A percentile compares a stretch with the other conserved stretches of the same genome.
Conservation (phyloP, 768 basidiomycete genomes). For the Pleurotus djamor region DNA sequence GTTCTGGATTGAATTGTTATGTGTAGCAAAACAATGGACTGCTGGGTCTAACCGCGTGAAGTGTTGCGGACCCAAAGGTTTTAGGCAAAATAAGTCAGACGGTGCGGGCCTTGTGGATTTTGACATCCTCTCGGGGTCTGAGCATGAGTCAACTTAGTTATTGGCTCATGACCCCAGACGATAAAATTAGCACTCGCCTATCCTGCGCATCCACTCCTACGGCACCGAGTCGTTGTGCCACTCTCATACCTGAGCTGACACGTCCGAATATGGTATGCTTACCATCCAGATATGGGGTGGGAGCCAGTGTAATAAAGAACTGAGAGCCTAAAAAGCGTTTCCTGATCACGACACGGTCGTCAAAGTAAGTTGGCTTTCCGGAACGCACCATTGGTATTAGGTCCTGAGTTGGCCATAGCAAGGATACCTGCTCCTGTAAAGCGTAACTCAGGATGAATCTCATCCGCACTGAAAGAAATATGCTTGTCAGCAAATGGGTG, state of each 20-base stretch:
- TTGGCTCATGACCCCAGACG: not conserved
- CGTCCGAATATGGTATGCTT: constrained; percentile 92
- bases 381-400: constrained; percentile 76
- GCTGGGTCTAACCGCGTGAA: not conserved
- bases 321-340: constrained; percentile 75
- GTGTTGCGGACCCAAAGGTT: not conserved
- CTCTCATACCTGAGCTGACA: constrained; percentile 87
- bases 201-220: constrained; percentile 90
- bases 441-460: constrained; percentile 85
- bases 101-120: constrained; percentile 75
- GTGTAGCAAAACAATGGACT: not conserved
- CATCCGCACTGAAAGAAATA: constrained; percentile 64
- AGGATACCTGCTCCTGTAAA: constrained; percentile 97
- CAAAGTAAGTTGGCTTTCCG: constrained; percentile 14
- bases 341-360: constrained; percentile 48
- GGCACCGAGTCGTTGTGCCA: constrained; percentile 87
- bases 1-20: not conserved
- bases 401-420: constrained; percentile 96
- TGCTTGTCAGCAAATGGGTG: constrained; percentile 2
- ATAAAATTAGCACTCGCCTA: constrained; percentile 45
- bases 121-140: constrained; percentile 78
- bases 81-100: constrained; percentile 18
- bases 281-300: constrained; percentile 81
- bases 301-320: constrained; percentile 86
- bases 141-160: constrained; percentile 5